phyloP scores from a whole-genome alignment of 805 yeast species.

The Kazachstania martiniae region DNA sequence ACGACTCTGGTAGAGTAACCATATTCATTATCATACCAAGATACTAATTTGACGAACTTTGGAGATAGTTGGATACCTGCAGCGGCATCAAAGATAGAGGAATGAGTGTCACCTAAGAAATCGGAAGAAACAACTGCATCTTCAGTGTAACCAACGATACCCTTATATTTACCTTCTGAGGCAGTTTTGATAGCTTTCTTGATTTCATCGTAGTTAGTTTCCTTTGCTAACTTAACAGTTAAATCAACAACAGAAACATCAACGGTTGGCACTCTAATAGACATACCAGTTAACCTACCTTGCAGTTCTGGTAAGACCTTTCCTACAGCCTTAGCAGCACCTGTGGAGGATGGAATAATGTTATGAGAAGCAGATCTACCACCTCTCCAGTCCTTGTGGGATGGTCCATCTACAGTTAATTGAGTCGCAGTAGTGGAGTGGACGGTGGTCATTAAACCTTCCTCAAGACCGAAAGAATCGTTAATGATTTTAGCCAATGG shows the following conservation, averaged over 20 bases:
- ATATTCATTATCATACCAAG: conserved; percentile 69
- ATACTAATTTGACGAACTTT: conserved; percentile 56
- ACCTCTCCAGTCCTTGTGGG: conserved; percentile 76
- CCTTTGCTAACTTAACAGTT: conserved; percentile 50
- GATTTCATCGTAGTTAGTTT: conserved; percentile 55
- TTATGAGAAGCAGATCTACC: conserved; percentile 69
- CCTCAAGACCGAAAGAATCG: conserved; percentile 57
- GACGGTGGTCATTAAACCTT: conserved; percentile 68
- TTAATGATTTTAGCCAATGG: conserved; percentile 62
- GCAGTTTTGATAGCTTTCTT: conserved; percentile 48
- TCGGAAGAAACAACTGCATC: conserved; percentile 63
- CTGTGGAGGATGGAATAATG: conserved; percentile 67
- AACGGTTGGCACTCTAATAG: conserved; percentile 65
- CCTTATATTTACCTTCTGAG: conserved; percentile 49
- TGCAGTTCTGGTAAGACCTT: conserved; percentile 61
- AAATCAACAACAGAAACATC: conserved; percentile 66
- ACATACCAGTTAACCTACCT: conserved; percentile 67
- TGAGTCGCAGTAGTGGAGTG: conserved; percentile 66
- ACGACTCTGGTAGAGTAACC: conserved; percentile 72
- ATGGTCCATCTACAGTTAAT: conserved; percentile 68
- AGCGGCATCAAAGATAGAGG: conserved; percentile 57
- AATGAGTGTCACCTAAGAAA: conserved; percentile 52
- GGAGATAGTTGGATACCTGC: conserved; percentile 66
- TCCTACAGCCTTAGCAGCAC: conserved; percentile 73
- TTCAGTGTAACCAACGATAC: conserved; percentile 59